Base-by-base conservation (phyloP, 2,329 filamentous ascomycete genomes). In the Fusarium staphyleae region DNA sequence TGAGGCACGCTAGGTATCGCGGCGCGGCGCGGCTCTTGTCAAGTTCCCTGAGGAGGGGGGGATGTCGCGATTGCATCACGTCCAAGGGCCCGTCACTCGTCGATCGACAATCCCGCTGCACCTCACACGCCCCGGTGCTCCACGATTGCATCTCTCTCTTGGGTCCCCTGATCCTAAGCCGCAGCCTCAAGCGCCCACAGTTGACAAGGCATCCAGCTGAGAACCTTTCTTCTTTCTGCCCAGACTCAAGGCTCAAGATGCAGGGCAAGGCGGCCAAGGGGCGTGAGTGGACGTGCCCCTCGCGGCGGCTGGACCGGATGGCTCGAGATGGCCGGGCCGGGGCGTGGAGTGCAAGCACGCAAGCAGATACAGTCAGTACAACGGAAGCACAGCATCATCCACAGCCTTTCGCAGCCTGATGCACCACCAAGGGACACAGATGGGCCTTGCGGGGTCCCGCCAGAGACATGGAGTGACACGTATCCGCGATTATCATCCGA, bases 401-500 rank as follows among this genome's bases (percentile, higher is more conserved):
- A 24, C 16, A 46, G 32, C 26, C 24, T 30, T 22, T 22, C 19
- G 19, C 19, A 22, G 19, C 19, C 19, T 19, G 30, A n/a, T 12
- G 13, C 24, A 40, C 35, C 39, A 53, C 39, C 36, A 53, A 39
- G 26, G 28, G 51, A 36, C 48, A 51, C 52, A 50, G 39, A 55
- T 37, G 45, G 52, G 32, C 35, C 43, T 29, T 35, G 28, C 26
- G 54, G 54, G 37, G 29, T 32, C 9, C 28, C 40, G 8, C 34
- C 39, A 52, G 55, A 48, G 47, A 30, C 33, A 33, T 47, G 19
- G 56, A 48, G 47, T 63, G 62, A 65, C 61, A 66, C 56, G 62
- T 65, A 65, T 64, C 60, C 48, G 44, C 50, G 52, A 66, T 13
- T 62, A 66, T 67, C 62, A 60, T 67, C 64, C 52, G 64, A 66